Percentiles rank a stretch among this genome's conserved stretches.
phyloP scores from a whole-genome alignment of 2,329 filamentous ascomycete species.

The Cercospora sojina region DNA sequence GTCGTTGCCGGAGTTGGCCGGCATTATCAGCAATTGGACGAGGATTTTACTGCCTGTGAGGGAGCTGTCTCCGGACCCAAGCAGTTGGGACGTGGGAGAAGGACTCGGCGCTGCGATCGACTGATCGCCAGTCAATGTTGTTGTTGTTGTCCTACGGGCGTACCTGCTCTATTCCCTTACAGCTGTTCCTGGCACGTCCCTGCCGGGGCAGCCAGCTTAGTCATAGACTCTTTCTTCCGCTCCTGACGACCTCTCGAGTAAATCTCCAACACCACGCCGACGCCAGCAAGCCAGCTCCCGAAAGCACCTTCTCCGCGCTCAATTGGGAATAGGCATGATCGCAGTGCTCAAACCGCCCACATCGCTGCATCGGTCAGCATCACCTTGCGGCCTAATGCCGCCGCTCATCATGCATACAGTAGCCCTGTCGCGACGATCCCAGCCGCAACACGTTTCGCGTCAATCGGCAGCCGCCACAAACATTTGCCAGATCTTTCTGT shows the following conservation, averaged over 20 bases:
- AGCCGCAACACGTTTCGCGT: not conserved
- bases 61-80: not conserved
- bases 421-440: not conserved
- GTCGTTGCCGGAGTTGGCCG: not conserved
- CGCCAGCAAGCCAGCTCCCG: not conserved
- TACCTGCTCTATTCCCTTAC: not conserved
- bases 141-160: not conserved
- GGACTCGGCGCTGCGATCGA: not conserved
- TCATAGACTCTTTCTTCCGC: not conserved
- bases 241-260: not conserved
- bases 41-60: not conserved
- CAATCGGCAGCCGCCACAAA: not conserved
- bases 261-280: not conserved
- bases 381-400: not conserved
- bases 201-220: not conserved
- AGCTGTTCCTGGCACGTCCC: not conserved
- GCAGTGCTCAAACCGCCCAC: not conserved
- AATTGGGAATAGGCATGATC: not conserved
- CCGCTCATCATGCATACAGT: not conserved
- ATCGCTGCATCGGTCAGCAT: not conserved
- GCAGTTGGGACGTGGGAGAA: not conserved
- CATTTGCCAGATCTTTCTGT: too few relatives aligned
- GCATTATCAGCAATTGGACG: not conserved
- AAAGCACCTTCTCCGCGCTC: not conserved
- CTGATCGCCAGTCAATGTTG: not conserved